These are phyloP conservation scores for Schizochytrium sp. DNA, from an alignment of 108 stramenopile genomes.

Conservation along the genomic window DNA sequence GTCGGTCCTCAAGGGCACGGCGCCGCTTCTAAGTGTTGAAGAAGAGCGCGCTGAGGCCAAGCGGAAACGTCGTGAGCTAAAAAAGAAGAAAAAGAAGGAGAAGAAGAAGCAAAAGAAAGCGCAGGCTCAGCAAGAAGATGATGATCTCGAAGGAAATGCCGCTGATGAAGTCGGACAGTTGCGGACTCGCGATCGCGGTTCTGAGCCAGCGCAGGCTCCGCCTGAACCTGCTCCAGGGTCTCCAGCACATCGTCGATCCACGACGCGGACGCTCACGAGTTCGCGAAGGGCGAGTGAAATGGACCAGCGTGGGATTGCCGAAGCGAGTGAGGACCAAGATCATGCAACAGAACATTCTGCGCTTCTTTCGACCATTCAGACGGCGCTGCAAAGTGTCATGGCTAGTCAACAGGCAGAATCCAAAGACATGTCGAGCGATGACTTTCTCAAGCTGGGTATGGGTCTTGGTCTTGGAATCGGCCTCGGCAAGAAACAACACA, in stretches of 20 bases:
- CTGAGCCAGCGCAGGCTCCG: not conserved
- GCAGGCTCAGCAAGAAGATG: not conserved
- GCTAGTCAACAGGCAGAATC: not conserved
- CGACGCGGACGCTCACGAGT: too few relatives aligned
- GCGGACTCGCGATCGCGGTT: not conserved
- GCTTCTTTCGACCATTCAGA: not conserved
- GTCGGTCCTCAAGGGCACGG: not conserved
- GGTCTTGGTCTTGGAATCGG: slow-evolving; percentile 43
- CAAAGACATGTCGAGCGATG: not conserved
- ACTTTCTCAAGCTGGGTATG: slow-evolving; percentile 25
- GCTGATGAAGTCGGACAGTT: not conserved
- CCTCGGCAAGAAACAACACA: slow-evolving; percentile 20
- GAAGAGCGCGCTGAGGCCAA: not conserved
- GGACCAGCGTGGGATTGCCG: too few relatives aligned
- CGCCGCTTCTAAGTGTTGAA: not conserved
- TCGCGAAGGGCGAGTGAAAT: too few relatives aligned
- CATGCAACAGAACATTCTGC: not conserved
- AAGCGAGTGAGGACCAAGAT: not conserved
- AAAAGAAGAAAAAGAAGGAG: not conserved
- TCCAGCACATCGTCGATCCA: too few relatives aligned
- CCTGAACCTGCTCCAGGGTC: not conserved
- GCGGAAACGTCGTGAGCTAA: not conserved
- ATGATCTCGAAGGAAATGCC: not conserved
- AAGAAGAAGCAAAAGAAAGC: not conserved
- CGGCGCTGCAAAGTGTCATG: slow-evolving; percentile 6